Percentiles rank a stretch among this genome's conserved stretches.
These are phyloP conservation scores for Pilaira anomala DNA, from an alignment of 192 early-diverging fungal genomes.

Conservation along the genomic window DNA sequence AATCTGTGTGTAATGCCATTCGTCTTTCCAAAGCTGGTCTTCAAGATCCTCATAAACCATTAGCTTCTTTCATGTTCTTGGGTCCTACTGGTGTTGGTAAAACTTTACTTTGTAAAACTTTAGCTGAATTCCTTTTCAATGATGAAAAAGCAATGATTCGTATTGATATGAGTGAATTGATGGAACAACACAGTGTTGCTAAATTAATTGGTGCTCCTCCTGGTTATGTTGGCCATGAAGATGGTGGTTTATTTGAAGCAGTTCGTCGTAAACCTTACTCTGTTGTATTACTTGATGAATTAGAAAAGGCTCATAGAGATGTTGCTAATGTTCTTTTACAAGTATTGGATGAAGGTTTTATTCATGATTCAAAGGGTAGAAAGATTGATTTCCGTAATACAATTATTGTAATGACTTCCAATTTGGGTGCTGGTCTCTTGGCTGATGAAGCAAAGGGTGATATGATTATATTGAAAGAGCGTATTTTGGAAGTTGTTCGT, in stretches of 20 bases:
- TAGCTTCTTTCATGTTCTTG: conserved; percentile 79
- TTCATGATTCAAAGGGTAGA: conserved; percentile 77
- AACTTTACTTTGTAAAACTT: conserved; percentile 72
- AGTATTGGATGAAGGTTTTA: conserved; percentile 78
- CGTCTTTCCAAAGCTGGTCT: conserved; percentile 76
- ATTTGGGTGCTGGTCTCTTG: conserved; percentile 70
- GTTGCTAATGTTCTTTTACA: conserved; percentile 94
- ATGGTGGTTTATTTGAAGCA: conserved; percentile 76
- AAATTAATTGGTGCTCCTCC: conserved; percentile 78
- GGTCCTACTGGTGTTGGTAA: conserved; percentile 86
- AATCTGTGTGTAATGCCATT: conserved; percentile 68
- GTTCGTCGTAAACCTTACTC: conserved; percentile 76
- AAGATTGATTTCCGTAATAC: conserved; percentile 79
- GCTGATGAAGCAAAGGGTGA: conserved; percentile 38
- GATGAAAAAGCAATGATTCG: conserved; percentile 68
- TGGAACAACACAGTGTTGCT: conserved; percentile 55
- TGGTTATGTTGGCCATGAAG: conserved; percentile 77
- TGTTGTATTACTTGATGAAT: conserved; percentile 76
- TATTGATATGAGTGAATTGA: conserved; percentile 81
- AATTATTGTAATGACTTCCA: conserved; percentile 80
- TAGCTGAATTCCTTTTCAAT: conserved; percentile 77
- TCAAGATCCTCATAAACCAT: conserved; percentile 66
- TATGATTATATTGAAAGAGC: conserved; percentile 51
- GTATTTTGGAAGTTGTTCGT: conserved; percentile 66
- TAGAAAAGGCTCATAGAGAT: conserved; percentile 83